Evolutionary conservation across 768 basidiomycete species (phyloP).

Genomic region (Lentinus tigrinus): DNA sequence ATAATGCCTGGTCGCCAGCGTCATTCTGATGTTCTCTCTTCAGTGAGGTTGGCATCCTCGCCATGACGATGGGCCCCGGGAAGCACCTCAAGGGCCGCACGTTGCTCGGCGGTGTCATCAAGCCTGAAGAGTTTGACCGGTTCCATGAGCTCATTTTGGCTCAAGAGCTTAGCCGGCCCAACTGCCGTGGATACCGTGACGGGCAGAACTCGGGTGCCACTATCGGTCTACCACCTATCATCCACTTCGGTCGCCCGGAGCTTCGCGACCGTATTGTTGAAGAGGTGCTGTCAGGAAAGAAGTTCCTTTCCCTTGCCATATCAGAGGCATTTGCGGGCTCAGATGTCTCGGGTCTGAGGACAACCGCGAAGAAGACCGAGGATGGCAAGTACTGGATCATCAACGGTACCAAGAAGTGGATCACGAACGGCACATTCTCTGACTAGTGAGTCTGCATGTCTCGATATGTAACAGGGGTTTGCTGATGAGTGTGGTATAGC

Average conservation of each 20-base stretch:
- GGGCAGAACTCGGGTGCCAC: slow-evolving; percentile 75
- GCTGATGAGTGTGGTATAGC: slow-evolving; percentile 13
- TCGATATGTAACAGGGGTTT: not conserved
- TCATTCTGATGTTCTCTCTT: not conserved
- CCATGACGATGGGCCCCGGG: slow-evolving; percentile 91
- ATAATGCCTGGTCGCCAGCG: not conserved
- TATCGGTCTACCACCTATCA: slow-evolving; percentile 81
- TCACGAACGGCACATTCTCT: slow-evolving; percentile 71
- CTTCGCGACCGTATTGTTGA: slow-evolving; percentile 57
- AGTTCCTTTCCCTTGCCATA: slow-evolving; percentile 85
- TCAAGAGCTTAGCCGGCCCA: slow-evolving; percentile 72
- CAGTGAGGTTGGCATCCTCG: slow-evolving; percentile 72
- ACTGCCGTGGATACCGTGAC: slow-evolving; percentile 78
- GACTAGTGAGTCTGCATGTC: slow-evolving; percentile 24
- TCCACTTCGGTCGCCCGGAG: slow-evolving; percentile 74
- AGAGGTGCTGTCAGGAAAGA: slow-evolving; percentile 72
- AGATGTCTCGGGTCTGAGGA: slow-evolving; percentile 79
- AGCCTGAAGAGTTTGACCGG: slow-evolving; percentile 84
- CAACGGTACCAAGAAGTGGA: slow-evolving; percentile 88
- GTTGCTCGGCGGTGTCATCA: slow-evolving; percentile 72
- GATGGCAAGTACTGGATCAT: slow-evolving; percentile 86
- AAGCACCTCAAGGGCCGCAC: slow-evolving; percentile 80
- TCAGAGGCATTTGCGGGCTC: slow-evolving; percentile 87
- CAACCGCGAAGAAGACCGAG: slow-evolving; percentile 73
- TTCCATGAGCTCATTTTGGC: slow-evolving; percentile 87